phyloP scores from a whole-genome alignment of 371 early-diverging fungal genomes.

The Saksenaea oblongispora region DNA sequence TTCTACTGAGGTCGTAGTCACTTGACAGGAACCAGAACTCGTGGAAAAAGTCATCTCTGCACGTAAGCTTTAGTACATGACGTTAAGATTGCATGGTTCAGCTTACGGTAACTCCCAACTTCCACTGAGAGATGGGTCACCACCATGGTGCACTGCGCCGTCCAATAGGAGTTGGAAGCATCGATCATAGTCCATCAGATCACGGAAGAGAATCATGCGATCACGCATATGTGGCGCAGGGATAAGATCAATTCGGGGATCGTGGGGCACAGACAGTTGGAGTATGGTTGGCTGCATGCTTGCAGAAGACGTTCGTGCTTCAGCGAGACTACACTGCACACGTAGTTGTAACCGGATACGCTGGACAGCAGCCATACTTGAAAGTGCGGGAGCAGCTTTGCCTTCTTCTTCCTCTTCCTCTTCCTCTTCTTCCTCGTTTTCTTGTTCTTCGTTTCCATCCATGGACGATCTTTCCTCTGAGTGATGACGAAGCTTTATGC shows the following conservation, averaged over 20 bases:
- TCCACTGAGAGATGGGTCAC: slow-evolving; percentile 43
- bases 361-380: slow-evolving; percentile 16
- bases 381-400: not conserved
- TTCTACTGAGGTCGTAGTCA: slow-evolving; percentile 34
- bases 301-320: not conserved
- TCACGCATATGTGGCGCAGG: slow-evolving; percentile 52
- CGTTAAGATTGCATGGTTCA: not conserved
- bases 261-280: slow-evolving; percentile 42
- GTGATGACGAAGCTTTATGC: too few relatives aligned
- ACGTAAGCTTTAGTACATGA: not conserved
- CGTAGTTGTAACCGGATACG: slow-evolving; percentile 21
- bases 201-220: slow-evolving; percentile 53
- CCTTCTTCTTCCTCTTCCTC: slow-evolving; percentile 2
- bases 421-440: not conserved
- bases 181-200: slow-evolving; percentile 47
- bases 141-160: slow-evolving; percentile 43
- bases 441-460: not conserved
- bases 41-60: slow-evolving; percentile 27
- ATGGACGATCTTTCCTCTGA: too few relatives aligned
- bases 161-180: slow-evolving; percentile 42
- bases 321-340: slow-evolving; percentile 8
- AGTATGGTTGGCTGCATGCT: slow-evolving; percentile 23
- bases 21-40: slow-evolving; percentile 31
- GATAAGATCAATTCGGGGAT: slow-evolving; percentile 52
- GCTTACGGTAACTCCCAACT: slow-evolving; percentile 43